Evolutionary conservation across 306 rosid species (phyloP).

Genomic region (Hippophae tibetana): DNA sequence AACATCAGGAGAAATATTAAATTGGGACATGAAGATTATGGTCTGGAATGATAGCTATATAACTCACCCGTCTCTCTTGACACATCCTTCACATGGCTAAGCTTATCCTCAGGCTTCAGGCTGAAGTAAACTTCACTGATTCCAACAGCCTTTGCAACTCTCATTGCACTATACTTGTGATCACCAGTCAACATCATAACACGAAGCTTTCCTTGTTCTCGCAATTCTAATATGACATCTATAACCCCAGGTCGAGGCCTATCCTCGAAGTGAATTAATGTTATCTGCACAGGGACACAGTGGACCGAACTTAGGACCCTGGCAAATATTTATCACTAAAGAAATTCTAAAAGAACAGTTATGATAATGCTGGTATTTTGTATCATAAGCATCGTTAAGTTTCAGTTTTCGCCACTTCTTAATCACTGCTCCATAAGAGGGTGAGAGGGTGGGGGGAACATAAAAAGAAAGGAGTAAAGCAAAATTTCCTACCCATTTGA

Average conservation of each 20-base stretch:
- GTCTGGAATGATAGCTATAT: not conserved
- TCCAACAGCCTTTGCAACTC: constrained; percentile 87
- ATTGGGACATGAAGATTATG: not conserved
- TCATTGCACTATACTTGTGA: constrained; percentile 76
- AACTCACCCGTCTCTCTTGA: constrained; percentile 79
- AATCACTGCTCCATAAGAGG: no score
- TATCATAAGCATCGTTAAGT: not conserved
- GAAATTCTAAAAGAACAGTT: not conserved
- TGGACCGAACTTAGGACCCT: constrained; percentile 7
- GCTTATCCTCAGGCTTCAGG: constrained; percentile 96
- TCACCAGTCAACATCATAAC: constrained; percentile 98
- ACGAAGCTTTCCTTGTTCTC: constrained; percentile 55
- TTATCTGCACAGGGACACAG: constrained; percentile 42
- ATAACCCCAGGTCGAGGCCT: constrained; percentile 77
- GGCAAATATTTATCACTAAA: not conserved
- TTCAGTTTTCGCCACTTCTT: no score
- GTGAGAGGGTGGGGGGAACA: no score
- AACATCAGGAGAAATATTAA: not conserved
- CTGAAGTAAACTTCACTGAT: constrained; percentile 72
- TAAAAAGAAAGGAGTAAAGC: no score
- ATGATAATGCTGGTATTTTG: not conserved
- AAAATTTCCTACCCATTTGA: no score
- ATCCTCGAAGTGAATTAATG: constrained; percentile 94
- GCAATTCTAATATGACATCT: constrained; percentile 66
- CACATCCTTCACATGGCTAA: constrained; percentile 70